Percentiles rank a stretch among this genome's conserved stretches.
These are phyloP conservation scores for Wickerhamomyces sp. DNA, from an alignment of 1,139 yeast genomes.

Conservation along the genomic window DNA sequence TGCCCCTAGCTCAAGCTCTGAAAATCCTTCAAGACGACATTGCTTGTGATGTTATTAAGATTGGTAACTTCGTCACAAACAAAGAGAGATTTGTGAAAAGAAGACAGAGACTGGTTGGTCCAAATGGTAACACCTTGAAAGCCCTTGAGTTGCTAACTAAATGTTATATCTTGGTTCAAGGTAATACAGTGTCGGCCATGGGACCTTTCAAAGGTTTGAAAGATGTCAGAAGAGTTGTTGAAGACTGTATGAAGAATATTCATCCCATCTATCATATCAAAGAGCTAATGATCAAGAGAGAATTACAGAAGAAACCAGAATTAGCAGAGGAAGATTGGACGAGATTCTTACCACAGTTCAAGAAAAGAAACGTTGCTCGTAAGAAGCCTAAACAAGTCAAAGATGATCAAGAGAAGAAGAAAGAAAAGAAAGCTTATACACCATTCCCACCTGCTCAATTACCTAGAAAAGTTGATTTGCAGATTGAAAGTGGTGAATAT, in stretches of 20 bases:
- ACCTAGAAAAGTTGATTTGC: slow-evolving; percentile 96
- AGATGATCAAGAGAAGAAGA: slow-evolving; percentile 39
- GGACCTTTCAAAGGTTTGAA: slow-evolving; percentile 94
- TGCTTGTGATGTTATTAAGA: slow-evolving; percentile 95
- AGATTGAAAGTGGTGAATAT: slow-evolving; percentile 98
- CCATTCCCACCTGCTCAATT: slow-evolving; percentile 99
- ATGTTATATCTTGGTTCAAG: slow-evolving; percentile 94
- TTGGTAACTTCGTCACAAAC: slow-evolving; percentile 82
- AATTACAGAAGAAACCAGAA: slow-evolving; percentile 90
- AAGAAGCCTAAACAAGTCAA: slow-evolving; percentile 70
- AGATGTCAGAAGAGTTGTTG: slow-evolving; percentile 89
- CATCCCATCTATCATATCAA: slow-evolving; percentile 97
- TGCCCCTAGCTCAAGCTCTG: slow-evolving; percentile 94
- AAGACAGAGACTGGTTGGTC: slow-evolving; percentile 95
- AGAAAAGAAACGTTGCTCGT: slow-evolving; percentile 93
- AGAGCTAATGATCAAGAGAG: slow-evolving; percentile 96
- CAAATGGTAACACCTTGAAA: slow-evolving; percentile 92
- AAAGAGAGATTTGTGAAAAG: slow-evolving; percentile 93
- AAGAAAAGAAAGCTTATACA: slow-evolving; percentile 84
- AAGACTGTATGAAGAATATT: slow-evolving; percentile 93
- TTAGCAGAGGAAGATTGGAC: slow-evolving; percentile 97
- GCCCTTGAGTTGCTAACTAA: slow-evolving; percentile 90
- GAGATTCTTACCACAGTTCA: slow-evolving; percentile 93
- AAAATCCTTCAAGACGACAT: slow-evolving; percentile 86
- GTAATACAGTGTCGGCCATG: slow-evolving; percentile 96